Evolutionary conservation across 2,329 filamentous ascomycete genomes (phyloP), one percentile per base, ranked within the genome.

Genomic region (Fusarium nurragi): DNA sequence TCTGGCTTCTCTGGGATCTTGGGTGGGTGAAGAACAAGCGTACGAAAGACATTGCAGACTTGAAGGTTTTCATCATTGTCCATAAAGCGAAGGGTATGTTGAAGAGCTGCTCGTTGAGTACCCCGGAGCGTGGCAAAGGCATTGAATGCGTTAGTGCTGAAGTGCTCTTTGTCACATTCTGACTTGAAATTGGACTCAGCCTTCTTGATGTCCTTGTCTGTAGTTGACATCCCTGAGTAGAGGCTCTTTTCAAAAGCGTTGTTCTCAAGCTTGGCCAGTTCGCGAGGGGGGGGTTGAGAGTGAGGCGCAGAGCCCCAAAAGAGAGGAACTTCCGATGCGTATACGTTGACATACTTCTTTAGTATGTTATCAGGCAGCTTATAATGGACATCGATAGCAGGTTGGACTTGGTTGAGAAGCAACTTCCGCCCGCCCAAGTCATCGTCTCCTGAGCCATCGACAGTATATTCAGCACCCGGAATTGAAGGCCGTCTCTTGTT

Each of bases 81-180:
- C 43, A 82, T 76, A 13, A 73, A 60, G 37, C 77, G 76, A 28
- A 84, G 73, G 18, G 74, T 75, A 26, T 77, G 76, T 64, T 84
- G 80, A 21, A 84, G 70, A 18, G 77, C 81, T 9, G 81, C 82
- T 40, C 83, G 78, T 38, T 78, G 76, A 51, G 75, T 76, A 2
- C 81, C 82, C 12, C 80, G 79, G 48, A 79, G 76, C 4, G 47
- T 51, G 3, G 77, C 75, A 62, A 76, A 80, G 18, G 63, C 47
- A 13, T 64, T 37, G 26, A 74, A 64, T 2, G 57, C 32, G 11
- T 28, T 21, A 8, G 16, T 22, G 18, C 38, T 44, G 16, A 60
- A 40, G 18, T 28, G 21, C 18, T 36, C 37, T 37, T 28, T 44
- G 9, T 32, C 23, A 22, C 28, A 46, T 19, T 60, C 57, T 18